Conservation (phyloP, 495 filamentous ascomycete species). For the Rhypophila decipiens region DNA sequence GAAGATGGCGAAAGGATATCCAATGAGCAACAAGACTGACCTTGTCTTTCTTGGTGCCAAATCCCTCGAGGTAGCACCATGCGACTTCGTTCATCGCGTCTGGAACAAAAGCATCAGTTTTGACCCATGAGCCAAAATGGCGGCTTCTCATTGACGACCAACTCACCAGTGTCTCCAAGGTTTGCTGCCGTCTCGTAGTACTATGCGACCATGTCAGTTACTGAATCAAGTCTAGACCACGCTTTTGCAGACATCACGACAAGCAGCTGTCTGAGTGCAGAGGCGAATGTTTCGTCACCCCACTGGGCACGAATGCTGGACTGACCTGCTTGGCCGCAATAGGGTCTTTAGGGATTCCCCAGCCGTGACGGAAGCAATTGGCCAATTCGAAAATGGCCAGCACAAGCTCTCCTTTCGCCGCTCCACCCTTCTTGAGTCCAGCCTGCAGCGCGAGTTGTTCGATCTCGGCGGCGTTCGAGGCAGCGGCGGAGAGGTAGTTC, state of each 20-base stretch:
- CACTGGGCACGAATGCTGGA: slow-evolving; percentile 10
- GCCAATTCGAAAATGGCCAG: slow-evolving; percentile 93
- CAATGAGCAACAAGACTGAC: slow-evolving; percentile 52
- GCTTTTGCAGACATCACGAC: not conserved
- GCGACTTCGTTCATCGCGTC: slow-evolving; percentile 97
- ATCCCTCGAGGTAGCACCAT: slow-evolving; percentile 93
- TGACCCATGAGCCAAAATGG: not conserved
- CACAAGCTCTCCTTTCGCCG: slow-evolving; percentile 95
- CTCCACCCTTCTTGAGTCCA: slow-evolving; percentile 86
- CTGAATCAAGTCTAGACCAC: not conserved
- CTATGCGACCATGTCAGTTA: slow-evolving; percentile 36
- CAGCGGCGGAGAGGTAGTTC: slow-evolving; percentile 77
- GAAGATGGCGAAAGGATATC: too few relatives aligned
- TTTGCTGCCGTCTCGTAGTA: slow-evolving; percentile 98
- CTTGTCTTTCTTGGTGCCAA: slow-evolving; percentile 95
- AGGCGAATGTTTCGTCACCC: not conserved
- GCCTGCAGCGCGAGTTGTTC: slow-evolving; percentile 77
- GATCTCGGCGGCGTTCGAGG: slow-evolving; percentile 81
- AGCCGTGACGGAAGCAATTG: slow-evolving; percentile 94
- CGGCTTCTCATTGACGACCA: not conserved
- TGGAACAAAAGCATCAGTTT: slow-evolving; percentile 22
- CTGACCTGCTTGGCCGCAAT: slow-evolving; percentile 65
- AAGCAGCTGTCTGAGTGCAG: not conserved
- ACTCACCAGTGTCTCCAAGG: slow-evolving; percentile 71
- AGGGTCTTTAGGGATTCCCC: slow-evolving; percentile 86